These are phyloP conservation scores for Pyrenochaeta sp. DNA, from an alignment of 2,329 filamentous ascomycete genomes.

Conservation along the genomic window DNA sequence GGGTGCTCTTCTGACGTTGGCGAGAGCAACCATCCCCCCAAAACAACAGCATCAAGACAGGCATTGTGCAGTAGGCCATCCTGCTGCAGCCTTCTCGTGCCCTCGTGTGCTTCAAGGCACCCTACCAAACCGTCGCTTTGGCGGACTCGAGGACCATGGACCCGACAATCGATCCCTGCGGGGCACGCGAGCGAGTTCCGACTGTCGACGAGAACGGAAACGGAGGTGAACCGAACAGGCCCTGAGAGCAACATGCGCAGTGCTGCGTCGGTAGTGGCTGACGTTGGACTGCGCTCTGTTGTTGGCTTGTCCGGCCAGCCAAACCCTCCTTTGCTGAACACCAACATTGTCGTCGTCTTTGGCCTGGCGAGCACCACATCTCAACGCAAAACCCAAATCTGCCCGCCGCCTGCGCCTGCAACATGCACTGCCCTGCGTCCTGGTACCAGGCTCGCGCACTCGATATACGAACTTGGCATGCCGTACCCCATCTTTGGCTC, in stretches of 20 bases:
- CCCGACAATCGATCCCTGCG: constrained; percentile 23
- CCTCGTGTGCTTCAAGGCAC: background rate
- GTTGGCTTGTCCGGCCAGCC: constrained; percentile 6
- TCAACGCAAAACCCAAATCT: constrained; percentile 2
- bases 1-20: constrained; percentile 7
- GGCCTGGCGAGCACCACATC: background rate
- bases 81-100: background rate
- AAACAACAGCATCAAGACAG: constrained; percentile 23
- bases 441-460: constrained; percentile 1
- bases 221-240: constrained; percentile 15
- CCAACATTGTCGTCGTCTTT: constrained; percentile 8
- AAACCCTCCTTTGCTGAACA: background rate
- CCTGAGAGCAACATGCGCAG: background rate
- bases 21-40: constrained; percentile 2
- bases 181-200: constrained; percentile 32
- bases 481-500: constrained; percentile 8
- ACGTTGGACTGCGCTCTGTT: constrained; percentile 38
- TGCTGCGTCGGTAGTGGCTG: constrained; percentile 21
- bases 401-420: constrained; percentile 15
- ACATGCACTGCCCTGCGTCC: constrained; percentile 17
- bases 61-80: constrained; percentile 23
- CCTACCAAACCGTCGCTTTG: background rate
- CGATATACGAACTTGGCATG: constrained; percentile 12
- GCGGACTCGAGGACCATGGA: constrained; percentile 5
- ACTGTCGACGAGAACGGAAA: constrained; percentile 10